A percentile compares a stretch with the other conserved stretches of the same genome.
Conservation (phyloP, 352 stramenopile species). For the Phytophthora palmivora region DNA sequence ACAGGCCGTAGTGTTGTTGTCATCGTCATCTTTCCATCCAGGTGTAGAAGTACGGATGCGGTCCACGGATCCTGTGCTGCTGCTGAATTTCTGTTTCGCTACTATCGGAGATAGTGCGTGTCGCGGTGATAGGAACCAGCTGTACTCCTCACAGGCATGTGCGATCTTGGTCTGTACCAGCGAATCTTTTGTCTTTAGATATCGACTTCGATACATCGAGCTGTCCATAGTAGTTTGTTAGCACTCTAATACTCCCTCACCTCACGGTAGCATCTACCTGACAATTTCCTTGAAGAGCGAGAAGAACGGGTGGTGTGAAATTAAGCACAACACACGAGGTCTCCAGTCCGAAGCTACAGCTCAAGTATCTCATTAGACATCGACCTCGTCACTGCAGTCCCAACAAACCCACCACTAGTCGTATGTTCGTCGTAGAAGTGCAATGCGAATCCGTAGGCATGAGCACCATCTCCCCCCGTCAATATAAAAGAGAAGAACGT, state of each 20-base stretch:
- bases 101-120: constrained; percentile 14
- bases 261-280: constrained; percentile 48
- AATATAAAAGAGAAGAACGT: constrained; percentile 86
- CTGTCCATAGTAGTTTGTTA: no score
- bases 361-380: not conserved
- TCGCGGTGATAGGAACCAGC: constrained; percentile 68
- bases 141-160: constrained; percentile 49
- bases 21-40: constrained; percentile 10
- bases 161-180: constrained; percentile 55
- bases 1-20: not conserved
- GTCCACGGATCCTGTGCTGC: constrained; percentile 8
- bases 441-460: constrained; percentile 78
- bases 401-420: constrained; percentile 15
- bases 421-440: constrained; percentile 55
- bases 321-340: constrained; percentile 73
- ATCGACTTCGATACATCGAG: constrained; percentile 64
- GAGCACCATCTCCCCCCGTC: constrained; percentile 72
- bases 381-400: not conserved
- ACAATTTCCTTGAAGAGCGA: constrained; percentile 83
- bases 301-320: constrained; percentile 86
- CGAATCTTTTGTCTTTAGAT: constrained; percentile 36
- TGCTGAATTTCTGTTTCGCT: constrained; percentile 1
- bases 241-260: not conserved
- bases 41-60: constrained; percentile 18
- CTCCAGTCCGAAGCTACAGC: constrained; percentile 41